A percentile compares a stretch with the other conserved stretches of the same genome.
Conservation (phyloP, 805 yeast species). For the Yarrowia hollandica region DNA sequence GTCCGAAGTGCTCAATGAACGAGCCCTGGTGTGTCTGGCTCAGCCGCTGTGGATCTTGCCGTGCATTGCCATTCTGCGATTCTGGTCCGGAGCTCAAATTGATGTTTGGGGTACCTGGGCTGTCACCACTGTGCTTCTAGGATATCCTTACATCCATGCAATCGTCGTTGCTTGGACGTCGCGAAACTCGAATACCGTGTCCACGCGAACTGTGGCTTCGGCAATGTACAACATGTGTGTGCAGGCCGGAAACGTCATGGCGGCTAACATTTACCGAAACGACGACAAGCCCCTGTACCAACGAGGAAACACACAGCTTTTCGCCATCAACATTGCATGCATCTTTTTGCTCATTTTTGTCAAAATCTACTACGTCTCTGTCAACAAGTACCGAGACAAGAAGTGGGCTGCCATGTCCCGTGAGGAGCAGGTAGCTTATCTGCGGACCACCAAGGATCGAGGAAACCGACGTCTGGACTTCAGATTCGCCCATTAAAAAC, state of each 20-base stretch:
- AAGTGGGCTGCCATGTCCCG: conserved; percentile 53
- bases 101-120: conserved; percentile 40
- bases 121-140: conserved; percentile 37
- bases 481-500: conserved; percentile 40
- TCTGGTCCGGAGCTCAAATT: conserved; percentile 35
- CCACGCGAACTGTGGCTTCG: conserved; percentile 64
- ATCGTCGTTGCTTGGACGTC: conserved; percentile 62
- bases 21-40: conserved; percentile 30
- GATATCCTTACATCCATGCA: conserved; percentile 50
- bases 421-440: conserved; percentile 54
- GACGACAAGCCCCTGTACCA: conserved; percentile 62
- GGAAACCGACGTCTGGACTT: conserved; percentile 64
- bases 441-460: conserved; percentile 48
- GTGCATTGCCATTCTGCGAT: conserved; percentile 28
- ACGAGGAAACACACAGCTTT: conserved; percentile 51
- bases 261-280: conserved; percentile 56
- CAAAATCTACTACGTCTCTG: conserved; percentile 41
- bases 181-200: conserved; percentile 59
- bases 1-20: conserved; percentile 31
- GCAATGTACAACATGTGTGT: conserved; percentile 65
- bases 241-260: conserved; percentile 57
- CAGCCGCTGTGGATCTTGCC: conserved; percentile 33
- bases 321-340: conserved; percentile 36
- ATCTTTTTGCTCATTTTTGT: conserved; percentile 34
- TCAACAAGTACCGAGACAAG: conserved; percentile 43